Evolutionary conservation across 352 stramenopile genomes (phyloP), one percentile per base, ranked within the genome.

Genomic region (Globisporangium alternatum): DNA sequence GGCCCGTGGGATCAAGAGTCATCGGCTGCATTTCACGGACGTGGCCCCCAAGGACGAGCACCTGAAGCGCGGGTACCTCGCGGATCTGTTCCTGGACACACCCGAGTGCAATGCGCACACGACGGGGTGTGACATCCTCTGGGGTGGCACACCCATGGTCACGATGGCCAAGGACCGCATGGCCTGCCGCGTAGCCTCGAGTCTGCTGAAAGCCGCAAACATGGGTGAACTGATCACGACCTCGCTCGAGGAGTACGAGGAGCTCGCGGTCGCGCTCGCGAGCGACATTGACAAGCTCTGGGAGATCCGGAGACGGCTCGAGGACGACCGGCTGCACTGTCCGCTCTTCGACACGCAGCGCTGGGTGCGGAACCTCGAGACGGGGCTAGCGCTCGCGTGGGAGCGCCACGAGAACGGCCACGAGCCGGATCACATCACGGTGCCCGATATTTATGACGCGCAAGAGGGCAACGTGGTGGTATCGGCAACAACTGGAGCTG

Each of bases 81-180:
- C 90, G 19, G 93, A 98, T 81, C 68, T 98, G 25, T 97, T 98
- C 58, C 65, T 98, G 6, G 95, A 98, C 66, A 98, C 95, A 2
- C 79, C 86, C 5, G 77, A 88, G 60, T 98, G 83, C 69, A 98
- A 98, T 65, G 93, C 90, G 2, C 89, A 97, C 69, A 97, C 93
- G 9, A 98, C 91, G 0, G 91, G 81, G 3, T 97, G 89, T 55
- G 93, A 98, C 56, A 96, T 97, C 43, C 70, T 98, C 28, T 98
- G 92, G 94, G 86, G 82, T 5, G 82, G 80, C 2, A 97, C 90
- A 25, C 95, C 95, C 13, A 91, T 98, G 75, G 72, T 98, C 58
- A 97, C 91, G 17, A 83, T 96, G 75, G 68, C 80, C 0, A 95
- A 94, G 48, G 86, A 96, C n/a, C 91, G 88, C 52, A 96, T 98